Percentiles rank a stretch among this genome's conserved stretches.
Conservation (phyloP, 495 filamentous ascomycete species). For the Cudoniella acicularis region DNA sequence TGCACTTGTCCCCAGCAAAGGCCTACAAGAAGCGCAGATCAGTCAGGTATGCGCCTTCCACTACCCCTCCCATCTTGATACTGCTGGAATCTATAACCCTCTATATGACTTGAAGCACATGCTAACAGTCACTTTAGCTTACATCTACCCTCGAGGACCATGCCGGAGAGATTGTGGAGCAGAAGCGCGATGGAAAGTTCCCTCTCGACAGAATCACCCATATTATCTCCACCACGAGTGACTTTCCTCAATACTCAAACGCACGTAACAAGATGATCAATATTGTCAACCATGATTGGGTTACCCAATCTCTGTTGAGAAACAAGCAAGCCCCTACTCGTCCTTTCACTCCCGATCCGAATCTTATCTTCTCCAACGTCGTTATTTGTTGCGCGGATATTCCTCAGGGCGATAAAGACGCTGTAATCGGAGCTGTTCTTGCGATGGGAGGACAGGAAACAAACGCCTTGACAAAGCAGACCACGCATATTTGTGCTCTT, state of each 20-base stretch:
- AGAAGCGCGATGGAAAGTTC: constrained; percentile 40
- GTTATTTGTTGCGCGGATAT: constrained; percentile 73
- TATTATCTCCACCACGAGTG: constrained; percentile 77
- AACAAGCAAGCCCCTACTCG: constrained; percentile 70
- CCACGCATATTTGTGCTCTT: constrained; percentile 87
- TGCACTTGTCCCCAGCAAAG: constrained; percentile 41
- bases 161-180: constrained; percentile 50
- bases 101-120: constrained; percentile 4
- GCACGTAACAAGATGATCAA: constrained; percentile 70
- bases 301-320: constrained; percentile 62
- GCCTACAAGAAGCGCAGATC: constrained; percentile 37
- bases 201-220: constrained; percentile 66
- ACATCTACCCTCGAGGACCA: constrained; percentile 38
- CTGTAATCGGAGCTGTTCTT: constrained; percentile 83
- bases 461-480: constrained; percentile 59
- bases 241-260: constrained; percentile 78
- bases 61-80: no score
- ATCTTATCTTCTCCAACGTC: constrained; percentile 83
- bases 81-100: no score
- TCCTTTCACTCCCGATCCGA: constrained; percentile 84
- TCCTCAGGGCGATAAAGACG: constrained; percentile 84
- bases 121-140: constrained; percentile 15
- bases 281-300: constrained; percentile 83
- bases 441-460: constrained; percentile 85
- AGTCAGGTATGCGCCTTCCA: constrained; percentile 43